Base-by-base conservation (phyloP, 352 stramenopile genomes). In the Globisporangium echinulatum region DNA sequence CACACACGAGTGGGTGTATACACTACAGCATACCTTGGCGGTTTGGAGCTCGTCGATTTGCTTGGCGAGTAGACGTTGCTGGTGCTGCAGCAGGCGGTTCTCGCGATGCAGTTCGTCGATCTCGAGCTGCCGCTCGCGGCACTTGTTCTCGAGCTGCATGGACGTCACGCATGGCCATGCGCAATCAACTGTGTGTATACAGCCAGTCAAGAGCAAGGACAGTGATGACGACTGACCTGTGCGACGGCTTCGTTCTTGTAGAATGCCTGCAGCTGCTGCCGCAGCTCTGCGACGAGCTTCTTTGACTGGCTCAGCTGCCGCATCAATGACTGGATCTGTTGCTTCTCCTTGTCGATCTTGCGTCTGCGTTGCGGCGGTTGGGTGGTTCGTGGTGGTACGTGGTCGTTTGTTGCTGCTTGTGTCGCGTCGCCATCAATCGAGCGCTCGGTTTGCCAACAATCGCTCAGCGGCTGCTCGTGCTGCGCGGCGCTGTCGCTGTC, bases 21-120 rank as follows among this genome's bases (percentile, higher is more conserved):
- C 49, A 25, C 19, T 25, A 25, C 19, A 25, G 19, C 19, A 25
- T 40, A 83, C 81, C 58, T 85, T 74, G 42, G 70, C 62, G n/a
- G 75, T 75, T 54, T 85, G 68, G 0, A 88, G 63, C 49, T 85
- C 74, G 49, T 88, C 76, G n/a, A 91, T 64, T 25, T 85, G 69
- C 48, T 85, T 88, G 6, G 59, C 57, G 8, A 91, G 56, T 13
- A 71, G 49, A 0, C 78, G 63, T 44, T 89, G 77, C 40, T 87
- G 71, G 42, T 87, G 78, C 47, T 71, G 64, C 43, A 93, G 58
- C 44, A 73, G 67, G 11, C 66, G 61, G 50, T 91, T 93, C 50
- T 93, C 79, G 4, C 78, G 68, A 19, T 59, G 37, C 1, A 93
- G 54, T n/a, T 80, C 56, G 3, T 90, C 76, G 33, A 91, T 79